Percentiles rank a stretch among this genome's conserved stretches.
phyloP scores from a whole-genome alignment of 1,284 basidiomycete species.

The Ceratobasidium sp. region DNA sequence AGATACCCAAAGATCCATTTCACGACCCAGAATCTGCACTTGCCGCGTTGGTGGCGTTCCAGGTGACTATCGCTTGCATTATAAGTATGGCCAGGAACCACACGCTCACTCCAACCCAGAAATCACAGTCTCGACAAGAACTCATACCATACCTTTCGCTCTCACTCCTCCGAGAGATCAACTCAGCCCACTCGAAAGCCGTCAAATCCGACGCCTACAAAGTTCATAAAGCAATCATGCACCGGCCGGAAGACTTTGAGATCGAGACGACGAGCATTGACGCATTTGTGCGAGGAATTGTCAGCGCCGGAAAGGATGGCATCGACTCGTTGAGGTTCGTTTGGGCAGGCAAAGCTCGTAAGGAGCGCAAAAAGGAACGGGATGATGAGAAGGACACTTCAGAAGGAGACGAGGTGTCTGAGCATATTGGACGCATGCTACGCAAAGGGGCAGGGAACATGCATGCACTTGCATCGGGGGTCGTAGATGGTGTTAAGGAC shows the following conservation, averaged over 20 bases:
- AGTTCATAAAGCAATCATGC: conserved; percentile 71
- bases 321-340: conserved; percentile 46
- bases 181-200: conserved; percentile 65
- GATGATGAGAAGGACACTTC: conserved; percentile 63
- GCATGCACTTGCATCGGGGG: conserved; percentile 40
- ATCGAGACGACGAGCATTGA: conserved; percentile 44
- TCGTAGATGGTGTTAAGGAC: conserved; percentile 43
- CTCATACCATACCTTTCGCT: conserved; percentile 30
- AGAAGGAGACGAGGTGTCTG: conserved; percentile 36
- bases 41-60: conserved; percentile 58
- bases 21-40: conserved; percentile 71
- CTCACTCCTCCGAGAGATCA: conserved; percentile 64
- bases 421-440: conserved; percentile 41
- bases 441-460: conserved; percentile 40
- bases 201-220: conserved; percentile 70
- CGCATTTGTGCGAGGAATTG: conserved; percentile 39
- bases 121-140: conserved; percentile 28
- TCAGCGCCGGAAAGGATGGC: conserved; percentile 44
- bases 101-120: conserved; percentile 24
- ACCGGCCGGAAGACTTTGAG: conserved; percentile 62
- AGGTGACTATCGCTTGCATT: conserved; percentile 22
- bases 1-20: conserved; percentile 81
- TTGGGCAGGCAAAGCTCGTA: conserved; percentile 50
- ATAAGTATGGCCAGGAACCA: background rate
- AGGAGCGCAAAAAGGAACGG: conserved; percentile 66